Evolutionary conservation across 257 asterid species (phyloP), one percentile per base, ranked within the genome.

Genomic region (Salvia miltiorrhiza): DNA sequence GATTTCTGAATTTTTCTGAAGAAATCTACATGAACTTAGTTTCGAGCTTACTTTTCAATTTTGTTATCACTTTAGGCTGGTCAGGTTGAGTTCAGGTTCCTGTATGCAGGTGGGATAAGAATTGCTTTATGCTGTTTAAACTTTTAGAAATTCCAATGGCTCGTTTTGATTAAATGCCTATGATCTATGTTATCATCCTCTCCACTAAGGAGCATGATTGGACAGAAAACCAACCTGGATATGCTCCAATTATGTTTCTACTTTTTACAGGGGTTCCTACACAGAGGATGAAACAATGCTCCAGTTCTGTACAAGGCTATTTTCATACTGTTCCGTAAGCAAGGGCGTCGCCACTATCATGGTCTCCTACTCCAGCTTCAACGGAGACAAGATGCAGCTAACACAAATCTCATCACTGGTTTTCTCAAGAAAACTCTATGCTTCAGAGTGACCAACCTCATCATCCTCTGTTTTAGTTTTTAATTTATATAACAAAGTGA

Each of bases 291-390:
- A n/a, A n/a, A n/a, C n/a, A n/a, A n/a, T n/a, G n/a, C n/a, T n/a
- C n/a, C n/a, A n/a, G n/a, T n/a, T n/a, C n/a, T n/a, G n/a, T n/a
- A n/a, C n/a, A n/a, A n/a, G n/a, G n/a, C n/a, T n/a, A n/a, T n/a
- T n/a, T n/a, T n/a, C n/a, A n/a, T n/a, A n/a, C n/a, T n/a, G n/a
- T 48, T 76, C 88, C 5, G 73, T 83, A 74, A 75, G 73, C 57
- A 80, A 83, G 43, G 88, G 88, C 1, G 88, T 83, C 0, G 71
- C 83, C 0, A 80, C 82, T 0, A 64, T 83, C 67, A 83, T 80
- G 88, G 55, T 80, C 56, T 80, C 88, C 1, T 83, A 83, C 65
- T 78, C 85, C 0, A 83, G 84, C 82, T 73, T 75, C 76, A 83
- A 83, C 2, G 85, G 80, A 43, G 8, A 26, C 0, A 83, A 78